phyloP scores from a whole-genome alignment of 805 yeast species.

The Monosporozyma aerobia region DNA sequence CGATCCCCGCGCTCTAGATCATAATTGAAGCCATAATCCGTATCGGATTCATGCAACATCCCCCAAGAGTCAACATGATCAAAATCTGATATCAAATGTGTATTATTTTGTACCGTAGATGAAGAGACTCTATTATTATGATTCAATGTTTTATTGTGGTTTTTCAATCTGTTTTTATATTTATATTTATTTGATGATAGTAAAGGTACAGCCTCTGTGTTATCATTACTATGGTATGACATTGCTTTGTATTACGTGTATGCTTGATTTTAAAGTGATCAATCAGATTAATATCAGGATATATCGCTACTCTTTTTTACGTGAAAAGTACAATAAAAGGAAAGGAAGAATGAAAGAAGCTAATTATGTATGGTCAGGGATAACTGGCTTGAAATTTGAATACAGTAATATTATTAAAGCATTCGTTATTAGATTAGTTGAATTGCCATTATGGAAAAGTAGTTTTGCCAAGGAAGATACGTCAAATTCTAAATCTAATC shows the following conservation, averaged over 20 bases:
- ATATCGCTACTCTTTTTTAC: neutral
- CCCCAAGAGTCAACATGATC: constrained; percentile 30
- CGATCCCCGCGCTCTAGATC: constrained; percentile 9
- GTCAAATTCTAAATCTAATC: neutral
- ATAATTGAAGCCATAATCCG: constrained; percentile 10
- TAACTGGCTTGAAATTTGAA: neutral
- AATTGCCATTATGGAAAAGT: neutral
- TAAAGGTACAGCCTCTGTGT: neutral
- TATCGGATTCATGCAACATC: constrained; percentile 23
- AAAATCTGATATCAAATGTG: constrained; percentile 17
- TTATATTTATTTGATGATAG: neutral
- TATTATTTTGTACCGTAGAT: neutral
- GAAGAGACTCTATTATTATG: constrained; percentile 3
- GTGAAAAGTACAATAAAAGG: neutral
- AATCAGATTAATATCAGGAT: neutral
- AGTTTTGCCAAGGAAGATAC: neutral
- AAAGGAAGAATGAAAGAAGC: neutral
- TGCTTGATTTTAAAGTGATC: neutral
- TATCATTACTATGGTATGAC: neutral
- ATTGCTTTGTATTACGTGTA: neutral
- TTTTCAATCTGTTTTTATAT: neutral
- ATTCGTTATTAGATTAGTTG: neutral
- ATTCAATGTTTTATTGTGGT: neutral
- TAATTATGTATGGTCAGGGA: neutral
- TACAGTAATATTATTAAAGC: neutral